Conservation (phyloP, 2,329 filamentous ascomycete species). For the Ophiocordyceps australis region DNA sequence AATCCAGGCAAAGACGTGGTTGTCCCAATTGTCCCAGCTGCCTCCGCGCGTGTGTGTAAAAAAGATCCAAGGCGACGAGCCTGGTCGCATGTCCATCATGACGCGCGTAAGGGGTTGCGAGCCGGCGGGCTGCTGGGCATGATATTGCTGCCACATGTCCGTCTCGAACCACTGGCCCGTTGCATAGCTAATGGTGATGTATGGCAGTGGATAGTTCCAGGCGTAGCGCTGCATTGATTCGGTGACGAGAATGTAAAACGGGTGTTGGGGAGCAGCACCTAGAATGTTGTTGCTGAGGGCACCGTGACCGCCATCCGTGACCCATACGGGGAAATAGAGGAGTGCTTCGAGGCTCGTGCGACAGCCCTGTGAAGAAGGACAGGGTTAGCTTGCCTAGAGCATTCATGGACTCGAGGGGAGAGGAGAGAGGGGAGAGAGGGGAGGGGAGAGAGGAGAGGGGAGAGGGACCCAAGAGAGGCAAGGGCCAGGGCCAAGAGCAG, state of each 20-base stretch:
- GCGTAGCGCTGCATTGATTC: no score
- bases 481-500: no score
- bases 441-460: no score
- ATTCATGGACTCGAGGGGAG: constrained; percentile 2
- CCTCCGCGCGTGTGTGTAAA: constrained; percentile 2
- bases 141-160: constrained; percentile 2
- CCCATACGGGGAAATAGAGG: constrained; percentile 3
- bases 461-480: no score
- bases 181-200: no score
- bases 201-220: no score
- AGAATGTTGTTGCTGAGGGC: constrained; percentile 3
- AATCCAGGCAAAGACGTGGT: constrained; percentile 1
- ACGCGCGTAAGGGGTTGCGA: constrained; percentile 1
- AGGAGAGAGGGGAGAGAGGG: constrained; percentile 2
- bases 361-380: constrained; percentile 18
- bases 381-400: constrained; percentile 2
- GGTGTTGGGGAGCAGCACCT: constrained; percentile 3
- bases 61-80: constrained; percentile 2
- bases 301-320: constrained; percentile 2
- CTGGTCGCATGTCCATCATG: constrained; percentile 4
- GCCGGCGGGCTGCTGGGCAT: constrained; percentile 1
- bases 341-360: constrained; percentile 3
- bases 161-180: constrained; percentile 3
- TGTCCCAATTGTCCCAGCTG: constrained; percentile 3
- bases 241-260: constrained; percentile 3